Evolutionary conservation across 2,329 filamentous ascomycete species (phyloP).

Genomic region (Paraphaeosphaeria minitans): DNA sequence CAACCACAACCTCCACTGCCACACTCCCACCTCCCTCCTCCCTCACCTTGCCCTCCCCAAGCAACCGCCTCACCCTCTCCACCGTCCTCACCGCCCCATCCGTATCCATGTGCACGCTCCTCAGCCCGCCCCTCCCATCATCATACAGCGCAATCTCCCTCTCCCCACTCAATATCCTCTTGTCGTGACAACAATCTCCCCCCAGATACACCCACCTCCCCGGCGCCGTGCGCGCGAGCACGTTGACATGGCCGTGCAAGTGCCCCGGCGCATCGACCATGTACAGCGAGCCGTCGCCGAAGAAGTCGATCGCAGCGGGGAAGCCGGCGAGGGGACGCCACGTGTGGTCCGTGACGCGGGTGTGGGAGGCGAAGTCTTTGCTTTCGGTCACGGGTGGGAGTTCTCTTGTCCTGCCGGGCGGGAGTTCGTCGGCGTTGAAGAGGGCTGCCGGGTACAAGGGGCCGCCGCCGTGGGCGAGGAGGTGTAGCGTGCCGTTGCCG

Average conservation of each 20-base stretch:
- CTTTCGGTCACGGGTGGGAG: constrained; percentile 41
- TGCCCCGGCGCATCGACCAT: constrained; percentile 59
- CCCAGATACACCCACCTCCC: constrained; percentile 56
- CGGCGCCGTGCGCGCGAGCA: constrained; percentile 50
- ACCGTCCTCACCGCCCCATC: constrained; percentile 53
- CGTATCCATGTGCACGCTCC: constrained; percentile 59
- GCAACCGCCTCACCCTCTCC: constrained; percentile 46
- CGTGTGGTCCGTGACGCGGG: constrained; percentile 18
- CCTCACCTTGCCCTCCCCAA: constrained; percentile 25
- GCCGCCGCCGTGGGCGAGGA: constrained; percentile 33
- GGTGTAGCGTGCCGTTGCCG: constrained; percentile 46
- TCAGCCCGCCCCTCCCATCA: constrained; percentile 50
- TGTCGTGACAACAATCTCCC: constrained; percentile 61
- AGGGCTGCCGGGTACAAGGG: constrained; percentile 49
- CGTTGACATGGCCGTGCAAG: constrained; percentile 58
- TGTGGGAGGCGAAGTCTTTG: constrained; percentile 28
- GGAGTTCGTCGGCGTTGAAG: constrained; percentile 53
- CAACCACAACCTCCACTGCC: constrained; percentile 55
- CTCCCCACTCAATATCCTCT: constrained; percentile 57
- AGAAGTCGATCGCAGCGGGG: constrained; percentile 54
- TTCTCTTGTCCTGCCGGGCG: constrained; percentile 50
- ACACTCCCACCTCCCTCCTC: constrained; percentile 32
- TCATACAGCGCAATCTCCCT: constrained; percentile 58
- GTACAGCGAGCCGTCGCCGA: constrained; percentile 54
- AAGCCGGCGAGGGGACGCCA: constrained; percentile 55